Conservation (phyloP, 176 grass and related monocot species). For the Avena eriantha region DNA sequence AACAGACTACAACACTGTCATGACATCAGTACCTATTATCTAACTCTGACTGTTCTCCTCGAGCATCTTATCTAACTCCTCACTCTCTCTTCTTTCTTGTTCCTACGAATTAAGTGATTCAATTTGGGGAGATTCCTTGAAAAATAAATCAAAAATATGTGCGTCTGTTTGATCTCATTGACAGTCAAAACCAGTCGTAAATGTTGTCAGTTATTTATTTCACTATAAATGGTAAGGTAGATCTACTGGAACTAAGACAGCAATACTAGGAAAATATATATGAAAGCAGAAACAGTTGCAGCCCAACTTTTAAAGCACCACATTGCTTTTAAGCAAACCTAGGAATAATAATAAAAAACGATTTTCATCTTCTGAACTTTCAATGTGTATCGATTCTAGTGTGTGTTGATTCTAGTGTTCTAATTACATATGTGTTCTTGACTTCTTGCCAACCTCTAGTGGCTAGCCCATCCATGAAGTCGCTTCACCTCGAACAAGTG, state of each 20-base stretch:
- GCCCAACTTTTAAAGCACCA: neutral
- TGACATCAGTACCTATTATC: neutral
- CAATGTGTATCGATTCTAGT: neutral
- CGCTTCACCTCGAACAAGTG: too few species aligned
- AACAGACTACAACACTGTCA: neutral
- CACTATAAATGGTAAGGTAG: neutral
- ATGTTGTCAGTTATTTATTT: neutral
- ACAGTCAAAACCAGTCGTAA: too few species aligned
- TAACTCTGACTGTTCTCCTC: slow-evolving; percentile 70
- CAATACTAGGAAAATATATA: neutral
- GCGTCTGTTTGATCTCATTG: too few species aligned
- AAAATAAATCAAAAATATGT: too few species aligned
- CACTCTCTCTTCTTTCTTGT: too few species aligned
- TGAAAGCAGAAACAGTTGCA: neutral
- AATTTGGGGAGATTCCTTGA: too few species aligned
- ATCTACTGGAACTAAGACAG: neutral
- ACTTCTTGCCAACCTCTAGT: too few species aligned
- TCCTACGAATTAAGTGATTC: too few species aligned
- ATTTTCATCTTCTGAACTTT: neutral
- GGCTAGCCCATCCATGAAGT: too few species aligned
- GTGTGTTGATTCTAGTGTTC: too few species aligned
- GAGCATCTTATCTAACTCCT: slow-evolving; percentile 91
- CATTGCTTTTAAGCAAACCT: too few species aligned
- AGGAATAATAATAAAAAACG: too few species aligned
- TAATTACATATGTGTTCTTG: neutral